phyloP scores from a whole-genome alignment of 495 filamentous ascomycete species.

The Schizothecium vesticola region DNA sequence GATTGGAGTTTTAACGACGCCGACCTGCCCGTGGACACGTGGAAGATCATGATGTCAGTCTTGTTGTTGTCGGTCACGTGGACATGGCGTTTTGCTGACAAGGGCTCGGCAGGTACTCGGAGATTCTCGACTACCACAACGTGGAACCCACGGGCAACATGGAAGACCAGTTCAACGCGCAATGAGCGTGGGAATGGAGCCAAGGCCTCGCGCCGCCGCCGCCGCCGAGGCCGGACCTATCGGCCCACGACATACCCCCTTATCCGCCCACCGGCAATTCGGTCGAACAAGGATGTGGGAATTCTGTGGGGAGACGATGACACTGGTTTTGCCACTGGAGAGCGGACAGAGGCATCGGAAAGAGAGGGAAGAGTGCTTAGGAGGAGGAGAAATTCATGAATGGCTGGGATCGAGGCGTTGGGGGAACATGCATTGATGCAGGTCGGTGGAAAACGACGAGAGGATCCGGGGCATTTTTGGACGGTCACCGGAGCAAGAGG shows the following conservation, averaged over 20 bases:
- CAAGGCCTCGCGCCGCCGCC: not conserved
- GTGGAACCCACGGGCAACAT: conserved; percentile 55
- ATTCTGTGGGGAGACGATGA: not conserved
- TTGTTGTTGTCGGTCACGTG: not conserved
- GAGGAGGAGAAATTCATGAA: not conserved
- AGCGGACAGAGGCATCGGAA: not conserved
- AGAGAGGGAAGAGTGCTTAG: not conserved
- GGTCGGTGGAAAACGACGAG: not conserved
- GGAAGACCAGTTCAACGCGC: conserved; percentile 35
- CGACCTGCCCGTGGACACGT: conserved; percentile 96
- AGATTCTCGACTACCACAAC: conserved; percentile 98
- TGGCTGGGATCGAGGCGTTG: not conserved
- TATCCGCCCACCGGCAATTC: not conserved
- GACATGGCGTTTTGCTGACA: not conserved
- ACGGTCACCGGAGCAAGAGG: not conserved
- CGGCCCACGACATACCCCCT: not conserved
- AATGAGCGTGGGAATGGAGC: conserved; percentile 22
- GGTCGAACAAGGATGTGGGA: not conserved
- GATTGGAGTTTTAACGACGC: conserved; percentile 99
- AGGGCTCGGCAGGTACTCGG: conserved; percentile 75
- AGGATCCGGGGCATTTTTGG: not conserved
- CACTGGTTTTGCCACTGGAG: not conserved
- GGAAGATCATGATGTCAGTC: conserved; percentile 99
- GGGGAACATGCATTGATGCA: not conserved
- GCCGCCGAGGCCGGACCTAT: not conserved